Evolutionary conservation across 495 filamentous ascomycete genomes (phyloP).

Genomic region (Penicillium lagena): DNA sequence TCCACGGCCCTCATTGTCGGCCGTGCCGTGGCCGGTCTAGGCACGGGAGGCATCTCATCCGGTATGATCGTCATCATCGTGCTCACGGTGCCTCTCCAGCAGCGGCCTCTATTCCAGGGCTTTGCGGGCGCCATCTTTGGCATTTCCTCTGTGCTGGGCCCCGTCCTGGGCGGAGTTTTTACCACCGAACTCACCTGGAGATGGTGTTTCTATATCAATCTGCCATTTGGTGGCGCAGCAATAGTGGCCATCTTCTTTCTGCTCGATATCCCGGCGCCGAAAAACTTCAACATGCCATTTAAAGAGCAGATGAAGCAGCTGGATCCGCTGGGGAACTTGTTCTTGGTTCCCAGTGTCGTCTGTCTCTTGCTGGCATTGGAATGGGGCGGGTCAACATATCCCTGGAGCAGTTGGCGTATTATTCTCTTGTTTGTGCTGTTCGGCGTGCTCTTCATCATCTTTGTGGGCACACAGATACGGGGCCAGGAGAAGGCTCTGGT

Average conservation of each 20-base stretch:
- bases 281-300: constrained; percentile 5
- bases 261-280: constrained; percentile 16
- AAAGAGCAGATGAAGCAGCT: constrained; percentile 40
- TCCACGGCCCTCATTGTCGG: constrained; percentile 68
- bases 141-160: constrained; percentile 40
- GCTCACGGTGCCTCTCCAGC: constrained; percentile 47
- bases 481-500: constrained; percentile 42
- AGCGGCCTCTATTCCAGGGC: constrained; percentile 47
- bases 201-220: constrained; percentile 65
- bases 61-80: constrained; percentile 51
- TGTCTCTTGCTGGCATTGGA: constrained; percentile 53
- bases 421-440: constrained; percentile 47
- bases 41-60: constrained; percentile 45
- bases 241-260: constrained; percentile 43
- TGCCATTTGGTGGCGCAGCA: constrained; percentile 47
- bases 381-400: constrained; percentile 54
- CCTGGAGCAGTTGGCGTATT: constrained; percentile 46
- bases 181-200: constrained; percentile 54
- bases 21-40: constrained; percentile 40
- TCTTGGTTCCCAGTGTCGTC: constrained; percentile 47
- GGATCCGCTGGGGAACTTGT: constrained; percentile 36
- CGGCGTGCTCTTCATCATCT: constrained; percentile 35
- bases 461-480: constrained; percentile 40
- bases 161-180: constrained; percentile 39
- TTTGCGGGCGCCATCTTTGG: constrained; percentile 44